These are phyloP conservation scores for Paracoccidioides lutzii DNA, from an alignment of 2,329 filamentous ascomycete species.

Conservation along the genomic window DNA sequence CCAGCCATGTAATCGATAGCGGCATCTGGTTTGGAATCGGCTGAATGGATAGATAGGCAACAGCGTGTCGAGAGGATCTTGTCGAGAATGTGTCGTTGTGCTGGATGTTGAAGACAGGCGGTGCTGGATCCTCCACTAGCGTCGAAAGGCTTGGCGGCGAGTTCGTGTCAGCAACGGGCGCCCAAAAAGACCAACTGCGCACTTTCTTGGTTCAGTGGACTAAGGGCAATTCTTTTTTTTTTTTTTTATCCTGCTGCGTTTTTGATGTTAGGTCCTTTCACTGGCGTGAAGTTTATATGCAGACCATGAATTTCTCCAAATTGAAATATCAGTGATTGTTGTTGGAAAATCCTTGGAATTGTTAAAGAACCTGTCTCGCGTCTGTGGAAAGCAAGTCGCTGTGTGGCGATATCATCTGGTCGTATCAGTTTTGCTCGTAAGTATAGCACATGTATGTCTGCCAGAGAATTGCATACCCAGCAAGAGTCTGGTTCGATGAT, in stretches of 20 bases:
- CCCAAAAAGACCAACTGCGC: constrained; percentile 8
- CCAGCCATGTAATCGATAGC: constrained; percentile 37
- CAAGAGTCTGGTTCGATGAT: not conserved
- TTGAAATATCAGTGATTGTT: not conserved
- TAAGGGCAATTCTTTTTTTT: not conserved
- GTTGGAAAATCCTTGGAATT: too few relatives aligned
- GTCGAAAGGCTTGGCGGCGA: constrained; percentile 4
- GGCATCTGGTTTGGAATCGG: constrained; percentile 26
- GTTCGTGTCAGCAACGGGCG: constrained; percentile 8
- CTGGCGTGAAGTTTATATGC: not conserved
- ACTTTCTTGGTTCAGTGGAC: not conserved
- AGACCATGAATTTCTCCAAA: not conserved
- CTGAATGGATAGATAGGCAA: constrained; percentile 6
- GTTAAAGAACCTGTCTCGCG: not conserved
- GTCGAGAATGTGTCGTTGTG: constrained; percentile 8
- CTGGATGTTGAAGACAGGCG: not conserved
- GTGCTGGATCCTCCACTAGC: constrained; percentile 7
- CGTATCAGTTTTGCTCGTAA: not conserved
- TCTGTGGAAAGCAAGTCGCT: too few relatives aligned
- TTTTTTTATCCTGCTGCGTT: not conserved
- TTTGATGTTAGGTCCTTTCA: not conserved
- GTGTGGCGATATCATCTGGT: not conserved
- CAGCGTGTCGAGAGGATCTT: constrained; percentile 5
- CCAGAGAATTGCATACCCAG: not conserved
- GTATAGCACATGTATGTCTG: not conserved